These are phyloP conservation scores for Penicillium sp. DNA, from an alignment of 2,329 filamentous ascomycete species.

Conservation along the genomic window DNA sequence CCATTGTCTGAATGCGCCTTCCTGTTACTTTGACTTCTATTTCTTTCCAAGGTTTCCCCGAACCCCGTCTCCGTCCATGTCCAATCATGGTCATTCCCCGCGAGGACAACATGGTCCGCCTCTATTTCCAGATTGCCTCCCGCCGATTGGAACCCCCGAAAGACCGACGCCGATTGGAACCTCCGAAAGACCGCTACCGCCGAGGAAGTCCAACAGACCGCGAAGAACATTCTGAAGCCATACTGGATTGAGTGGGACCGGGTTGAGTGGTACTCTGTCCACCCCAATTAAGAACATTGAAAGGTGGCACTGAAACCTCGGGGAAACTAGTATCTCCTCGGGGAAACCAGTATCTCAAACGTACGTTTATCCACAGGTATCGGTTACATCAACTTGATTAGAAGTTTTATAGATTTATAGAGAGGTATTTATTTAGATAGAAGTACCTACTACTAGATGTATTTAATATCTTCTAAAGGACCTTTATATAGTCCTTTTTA, in stretches of 20 bases:
- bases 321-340: too few species aligned
- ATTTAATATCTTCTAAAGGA: too few species aligned
- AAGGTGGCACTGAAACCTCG: neutral
- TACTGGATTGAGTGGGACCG: slow-evolving; percentile 64
- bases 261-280: slow-evolving; percentile 59
- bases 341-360: too few species aligned
- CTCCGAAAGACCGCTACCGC: slow-evolving; percentile 60
- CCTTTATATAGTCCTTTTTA: too few species aligned
- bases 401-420: too few species aligned
- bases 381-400: too few species aligned
- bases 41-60: neutral
- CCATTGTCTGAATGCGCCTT: too few species aligned
- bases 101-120: slow-evolving; percentile 51
- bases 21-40: neutral
- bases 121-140: slow-evolving; percentile 60
- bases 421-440: too few species aligned
- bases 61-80: neutral
- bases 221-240: slow-evolving; percentile 60
- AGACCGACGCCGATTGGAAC: slow-evolving; percentile 61
- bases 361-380: neutral
- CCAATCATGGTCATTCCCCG: slow-evolving; percentile 61
- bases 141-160: too few species aligned
- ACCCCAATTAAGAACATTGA: neutral
- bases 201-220: slow-evolving; percentile 58
- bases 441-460: too few species aligned